Evolutionary conservation across 2,329 filamentous ascomycete species (phyloP), one percentile per base, ranked within the genome.

Genomic region (Venturia effusa): DNA sequence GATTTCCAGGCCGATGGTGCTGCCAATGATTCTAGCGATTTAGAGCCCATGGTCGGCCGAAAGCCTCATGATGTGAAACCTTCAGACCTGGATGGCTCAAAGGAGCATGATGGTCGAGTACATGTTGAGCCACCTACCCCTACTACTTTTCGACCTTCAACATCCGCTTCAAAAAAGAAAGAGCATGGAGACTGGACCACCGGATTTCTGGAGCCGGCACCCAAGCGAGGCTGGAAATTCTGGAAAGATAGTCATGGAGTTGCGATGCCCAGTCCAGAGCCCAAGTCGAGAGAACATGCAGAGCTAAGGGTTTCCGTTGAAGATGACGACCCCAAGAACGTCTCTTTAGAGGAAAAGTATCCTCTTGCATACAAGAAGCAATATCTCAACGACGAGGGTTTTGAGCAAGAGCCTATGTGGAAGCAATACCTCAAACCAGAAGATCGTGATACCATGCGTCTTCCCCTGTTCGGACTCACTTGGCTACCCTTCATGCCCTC

Each of bases 391-490:
- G 69, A 74, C 39, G 64, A 67, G n/a, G 64, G 67, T 5, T 66
- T 67, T 2, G 68, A 70, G 13, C 63, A 67, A 15, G 68, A 72
- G 37, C 73, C 89, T 0, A 77, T 84, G 55, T 99, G 94, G 94
- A 85, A 87, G 69, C 88, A 87, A 66, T 97, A 92, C 76, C 78
- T 97, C 61, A 88, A 86, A 70, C 83, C 85, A 65, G 92, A 89
- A 64, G 86, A 97, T 66, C 87, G 94, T 43, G 91, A 93, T 22
- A 96, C 89, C 0, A 92, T 95, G 77, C 86, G 87, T 59, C 77
- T 97, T 11, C 85, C 91, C 0, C 76, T 83, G 2, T 83, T 85
- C 68, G 78, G 78, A 17, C 76, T 77, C 70, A 75, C 75, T 45
- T 95, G 88, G 86, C 83, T 95, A 70, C 87, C 87, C 5, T 83